Conservation (phyloP, 2,329 filamentous ascomycete species). For the Xylaria sp. region DNA sequence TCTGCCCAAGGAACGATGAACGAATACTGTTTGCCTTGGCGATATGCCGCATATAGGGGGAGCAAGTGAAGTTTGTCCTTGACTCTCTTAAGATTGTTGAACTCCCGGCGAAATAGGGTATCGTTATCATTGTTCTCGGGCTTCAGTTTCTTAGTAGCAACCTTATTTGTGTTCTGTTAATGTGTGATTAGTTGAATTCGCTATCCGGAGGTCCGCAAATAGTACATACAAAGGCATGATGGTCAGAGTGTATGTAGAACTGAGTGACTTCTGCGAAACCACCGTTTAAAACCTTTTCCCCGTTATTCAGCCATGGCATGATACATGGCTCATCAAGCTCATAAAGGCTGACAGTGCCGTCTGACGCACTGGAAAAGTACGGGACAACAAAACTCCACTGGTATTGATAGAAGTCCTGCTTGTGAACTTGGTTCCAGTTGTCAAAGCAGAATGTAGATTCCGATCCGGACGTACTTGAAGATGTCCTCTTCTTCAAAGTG, state of each 20-base stretch:
- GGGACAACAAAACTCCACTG: slow-evolving; percentile 21
- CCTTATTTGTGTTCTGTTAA: slow-evolving; percentile 4
- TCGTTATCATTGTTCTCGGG: too few relatives aligned
- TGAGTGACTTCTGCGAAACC: slow-evolving; percentile 11
- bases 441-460: slow-evolving; percentile 13
- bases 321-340: slow-evolving; percentile 20
- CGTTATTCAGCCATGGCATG: slow-evolving; percentile 17
- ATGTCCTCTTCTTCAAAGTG: slow-evolving; percentile 2
- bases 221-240: slow-evolving; percentile 18
- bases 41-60: slow-evolving; percentile 9
- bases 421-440: slow-evolving; percentile 2
- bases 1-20: slow-evolving; percentile 25
- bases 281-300: slow-evolving; percentile 2
- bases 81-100: slow-evolving; percentile 18
- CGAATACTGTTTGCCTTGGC: slow-evolving; percentile 1
- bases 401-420: slow-evolving; percentile 8
- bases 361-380: slow-evolving; percentile 14
- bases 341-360: slow-evolving; percentile 18
- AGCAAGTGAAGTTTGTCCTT: slow-evolving; percentile 9
- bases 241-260: slow-evolving; percentile 17
- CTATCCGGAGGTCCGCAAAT: too few relatives aligned
- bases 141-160: slow-evolving; percentile 20
- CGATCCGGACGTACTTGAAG: neutral
- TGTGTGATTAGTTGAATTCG: neutral
- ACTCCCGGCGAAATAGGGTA: slow-evolving; percentile 7